Percentiles rank a stretch among this genome's conserved stretches.
These are phyloP conservation scores for Saccharomycodes ludwigii DNA, from an alignment of 805 yeast genomes.

Conservation along the genomic window DNA sequence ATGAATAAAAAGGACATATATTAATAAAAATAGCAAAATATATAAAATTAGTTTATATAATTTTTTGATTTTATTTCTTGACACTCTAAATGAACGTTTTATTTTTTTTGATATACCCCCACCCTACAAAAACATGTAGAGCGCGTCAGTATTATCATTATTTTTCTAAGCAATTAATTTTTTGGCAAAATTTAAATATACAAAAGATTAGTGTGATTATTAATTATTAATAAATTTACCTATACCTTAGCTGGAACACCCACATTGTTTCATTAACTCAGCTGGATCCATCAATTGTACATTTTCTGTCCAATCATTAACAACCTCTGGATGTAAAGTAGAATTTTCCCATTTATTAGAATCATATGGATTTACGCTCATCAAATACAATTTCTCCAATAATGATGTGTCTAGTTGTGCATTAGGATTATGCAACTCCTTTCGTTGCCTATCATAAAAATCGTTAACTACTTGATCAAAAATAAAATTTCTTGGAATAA, in stretches of 20 bases:
- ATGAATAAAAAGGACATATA: too few species aligned
- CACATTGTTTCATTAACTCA: conserved; percentile 56
- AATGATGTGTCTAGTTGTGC: conserved; percentile 23
- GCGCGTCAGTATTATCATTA: conserved; percentile 1
- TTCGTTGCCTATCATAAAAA: conserved; percentile 37
- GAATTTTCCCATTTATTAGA: conserved; percentile 54
- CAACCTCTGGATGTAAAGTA: conserved; percentile 37
- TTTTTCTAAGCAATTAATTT: too few species aligned
- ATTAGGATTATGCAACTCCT: conserved; percentile 25
- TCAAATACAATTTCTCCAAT: conserved; percentile 48
- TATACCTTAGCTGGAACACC: conserved; percentile 43
- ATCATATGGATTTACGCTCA: conserved; percentile 71
- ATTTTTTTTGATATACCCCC: conserved; percentile 1
- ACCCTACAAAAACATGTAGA: conserved; percentile 4
- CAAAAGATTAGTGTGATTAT: too few species aligned
- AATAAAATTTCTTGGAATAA: conserved; percentile 78
- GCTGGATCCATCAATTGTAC: conserved; percentile 36
- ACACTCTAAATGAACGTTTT: too few species aligned
- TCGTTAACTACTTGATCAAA: conserved; percentile 66
- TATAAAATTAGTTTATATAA: too few species aligned
- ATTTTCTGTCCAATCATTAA: conserved; percentile 36
- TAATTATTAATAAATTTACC: neutral
- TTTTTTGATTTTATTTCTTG: too few species aligned
- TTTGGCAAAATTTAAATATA: too few species aligned
- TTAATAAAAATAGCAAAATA: too few species aligned